Conservation (phyloP, 768 basidiomycete genomes). For the Auriscalpium orientale region DNA sequence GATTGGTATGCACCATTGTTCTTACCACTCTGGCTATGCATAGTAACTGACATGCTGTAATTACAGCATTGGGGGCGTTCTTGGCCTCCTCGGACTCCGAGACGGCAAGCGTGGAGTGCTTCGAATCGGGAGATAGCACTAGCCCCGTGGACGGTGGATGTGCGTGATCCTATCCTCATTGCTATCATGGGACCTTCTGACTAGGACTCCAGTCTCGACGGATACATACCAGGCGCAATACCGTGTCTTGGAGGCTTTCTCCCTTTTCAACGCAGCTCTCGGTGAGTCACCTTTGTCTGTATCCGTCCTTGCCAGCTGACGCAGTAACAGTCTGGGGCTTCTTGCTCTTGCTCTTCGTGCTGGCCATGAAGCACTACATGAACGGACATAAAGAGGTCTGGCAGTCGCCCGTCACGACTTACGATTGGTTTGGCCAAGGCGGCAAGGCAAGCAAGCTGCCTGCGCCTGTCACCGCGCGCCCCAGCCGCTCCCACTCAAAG, state of each 20-base stretch:
- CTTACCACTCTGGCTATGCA: background rate
- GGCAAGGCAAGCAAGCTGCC: constrained; percentile 33
- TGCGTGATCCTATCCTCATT: constrained; percentile 31
- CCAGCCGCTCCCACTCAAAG: constrained; percentile 8
- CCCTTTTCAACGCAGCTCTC: constrained; percentile 68
- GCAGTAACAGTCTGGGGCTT: constrained; percentile 39
- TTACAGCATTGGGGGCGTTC: constrained; percentile 69
- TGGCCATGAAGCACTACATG: constrained; percentile 36
- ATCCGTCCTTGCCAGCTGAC: constrained; percentile 1
- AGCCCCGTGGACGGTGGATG: constrained; percentile 57
- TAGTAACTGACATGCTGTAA: constrained; percentile 1
- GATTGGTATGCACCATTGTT: constrained; percentile 47
- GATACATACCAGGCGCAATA: constrained; percentile 88
- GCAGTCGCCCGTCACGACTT: constrained; percentile 61
- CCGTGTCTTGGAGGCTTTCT: constrained; percentile 72
- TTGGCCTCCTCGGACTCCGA: constrained; percentile 69
- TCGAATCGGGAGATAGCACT: constrained; percentile 43
- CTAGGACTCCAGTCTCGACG: constrained; percentile 52
- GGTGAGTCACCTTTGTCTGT: constrained; percentile 33
- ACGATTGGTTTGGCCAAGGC: constrained; percentile 55
- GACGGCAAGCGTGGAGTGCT: constrained; percentile 78
- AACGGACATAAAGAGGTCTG: constrained; percentile 48
- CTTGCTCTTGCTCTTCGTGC: constrained; percentile 36
- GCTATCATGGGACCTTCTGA: background rate
- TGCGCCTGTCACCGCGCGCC: constrained; percentile 31